Evolutionary conservation across 2,329 filamentous ascomycete species (phyloP).

Genomic region (Clarireedia hainanense): DNA sequence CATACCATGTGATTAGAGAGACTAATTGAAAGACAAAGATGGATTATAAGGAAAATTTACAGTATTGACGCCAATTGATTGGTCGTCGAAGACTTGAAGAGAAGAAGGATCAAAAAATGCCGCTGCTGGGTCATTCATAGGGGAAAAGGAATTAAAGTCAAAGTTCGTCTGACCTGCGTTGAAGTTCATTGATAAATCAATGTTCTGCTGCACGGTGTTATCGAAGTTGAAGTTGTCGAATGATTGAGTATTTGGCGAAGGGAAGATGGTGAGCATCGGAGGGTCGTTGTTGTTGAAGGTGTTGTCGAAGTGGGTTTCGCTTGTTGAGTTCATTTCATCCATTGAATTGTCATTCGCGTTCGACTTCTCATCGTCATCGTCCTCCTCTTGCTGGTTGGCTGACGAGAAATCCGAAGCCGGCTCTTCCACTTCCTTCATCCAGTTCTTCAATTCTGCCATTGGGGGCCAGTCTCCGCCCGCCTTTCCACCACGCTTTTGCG

Average conservation of each 20-base stretch:
- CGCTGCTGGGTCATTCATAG: slow-evolving; percentile 14
- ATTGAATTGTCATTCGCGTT: slow-evolving; percentile 26
- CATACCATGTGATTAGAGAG: slow-evolving; percentile 9
- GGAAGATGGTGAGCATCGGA: slow-evolving; percentile 12
- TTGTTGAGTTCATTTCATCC: slow-evolving; percentile 12
- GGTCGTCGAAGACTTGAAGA: slow-evolving; percentile 17
- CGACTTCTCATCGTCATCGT: slow-evolving; percentile 32
- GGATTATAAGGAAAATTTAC: slow-evolving; percentile 16
- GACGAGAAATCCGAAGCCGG: slow-evolving; percentile 23
- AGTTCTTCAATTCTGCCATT: slow-evolving; percentile 50
- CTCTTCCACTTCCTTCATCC: slow-evolving; percentile 47
- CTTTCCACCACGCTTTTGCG: slow-evolving; percentile 46
- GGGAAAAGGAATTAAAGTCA: slow-evolving; percentile 11
- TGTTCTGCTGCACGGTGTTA: slow-evolving; percentile 14
- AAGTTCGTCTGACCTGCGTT: slow-evolving; percentile 18
- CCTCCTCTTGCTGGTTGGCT: slow-evolving; percentile 28
- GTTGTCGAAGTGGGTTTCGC: slow-evolving; percentile 16
- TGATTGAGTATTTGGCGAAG: slow-evolving; percentile 10
- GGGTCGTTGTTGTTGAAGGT: not conserved
- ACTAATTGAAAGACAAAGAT: slow-evolving; percentile 6
- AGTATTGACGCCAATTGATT: slow-evolving; percentile 13
- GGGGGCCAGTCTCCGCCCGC: slow-evolving; percentile 46
- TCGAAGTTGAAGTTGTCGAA: slow-evolving; percentile 16
- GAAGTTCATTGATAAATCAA: slow-evolving; percentile 21
- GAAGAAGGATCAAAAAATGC: slow-evolving; percentile 18